These are phyloP conservation scores for Antarctomyces pellizariae DNA, from an alignment of 495 filamentous ascomycete species.

Conservation along the genomic window DNA sequence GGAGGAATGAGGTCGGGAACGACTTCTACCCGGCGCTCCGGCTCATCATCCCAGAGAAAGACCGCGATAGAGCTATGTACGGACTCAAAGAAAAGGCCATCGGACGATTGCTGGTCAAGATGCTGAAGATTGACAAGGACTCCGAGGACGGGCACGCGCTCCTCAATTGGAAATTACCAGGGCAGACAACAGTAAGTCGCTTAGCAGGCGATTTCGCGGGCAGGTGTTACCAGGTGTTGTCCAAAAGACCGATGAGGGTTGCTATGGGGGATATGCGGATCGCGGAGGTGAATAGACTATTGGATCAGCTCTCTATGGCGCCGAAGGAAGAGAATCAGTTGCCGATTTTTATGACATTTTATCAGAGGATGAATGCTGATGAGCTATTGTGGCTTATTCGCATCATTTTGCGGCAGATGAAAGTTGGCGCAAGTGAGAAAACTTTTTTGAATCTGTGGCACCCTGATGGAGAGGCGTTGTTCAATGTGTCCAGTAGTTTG, in stretches of 20 bases:
- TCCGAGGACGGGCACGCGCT: slow-evolving; percentile 71
- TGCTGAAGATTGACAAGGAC: slow-evolving; percentile 81
- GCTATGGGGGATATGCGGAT: slow-evolving; percentile 58
- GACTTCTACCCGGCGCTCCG: slow-evolving; percentile 89
- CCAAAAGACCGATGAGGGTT: slow-evolving; percentile 59
- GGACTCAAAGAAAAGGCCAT: slow-evolving; percentile 85
- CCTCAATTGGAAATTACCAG: slow-evolving; percentile 84
- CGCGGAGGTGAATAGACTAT: slow-evolving; percentile 66
- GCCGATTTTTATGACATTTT: slow-evolving; percentile 61
- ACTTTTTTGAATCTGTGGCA: slow-evolving; percentile 86
- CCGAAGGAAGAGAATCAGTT: slow-evolving; percentile 63
- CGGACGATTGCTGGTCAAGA: slow-evolving; percentile 64
- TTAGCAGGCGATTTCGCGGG: slow-evolving; percentile 83
- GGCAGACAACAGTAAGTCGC: slow-evolving; percentile 30
- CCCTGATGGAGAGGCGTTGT: slow-evolving; percentile 72
- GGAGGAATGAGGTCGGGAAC: slow-evolving; percentile 68
- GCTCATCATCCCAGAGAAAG: slow-evolving; percentile 81
- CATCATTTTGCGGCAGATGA: slow-evolving; percentile 92
- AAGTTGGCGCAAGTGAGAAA: slow-evolving; percentile 87
- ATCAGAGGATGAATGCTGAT: slow-evolving; percentile 75
- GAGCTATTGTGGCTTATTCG: slow-evolving; percentile 88
- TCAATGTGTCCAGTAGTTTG: slow-evolving; percentile 77
- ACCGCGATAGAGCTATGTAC: slow-evolving; percentile 82
- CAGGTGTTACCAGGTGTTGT: slow-evolving; percentile 62
- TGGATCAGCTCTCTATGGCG: slow-evolving; percentile 55